These are phyloP conservation scores for Taphrina deformans DNA, from an alignment of 1,139 yeast genomes.

Conservation along the genomic window DNA sequence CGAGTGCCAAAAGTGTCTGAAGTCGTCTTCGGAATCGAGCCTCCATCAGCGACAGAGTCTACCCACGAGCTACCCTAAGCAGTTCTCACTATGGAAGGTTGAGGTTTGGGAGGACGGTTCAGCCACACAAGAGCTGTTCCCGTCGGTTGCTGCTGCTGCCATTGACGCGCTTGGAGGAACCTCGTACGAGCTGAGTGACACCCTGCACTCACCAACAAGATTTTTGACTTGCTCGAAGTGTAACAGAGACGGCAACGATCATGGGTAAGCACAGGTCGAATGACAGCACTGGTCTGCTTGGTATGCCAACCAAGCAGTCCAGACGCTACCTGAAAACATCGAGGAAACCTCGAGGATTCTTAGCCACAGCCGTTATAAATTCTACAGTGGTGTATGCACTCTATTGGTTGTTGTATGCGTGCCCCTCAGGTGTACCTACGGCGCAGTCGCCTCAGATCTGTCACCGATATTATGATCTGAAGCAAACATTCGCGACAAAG, in stretches of 20 bases:
- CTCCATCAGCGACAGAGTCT: no score
- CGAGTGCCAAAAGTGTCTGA: no score
- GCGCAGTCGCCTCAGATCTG: slow-evolving; percentile 20
- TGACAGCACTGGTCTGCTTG: slow-evolving; percentile 22
- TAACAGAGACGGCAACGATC: not conserved
- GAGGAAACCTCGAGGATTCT: slow-evolving; percentile 11
- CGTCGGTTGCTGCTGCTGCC: not conserved
- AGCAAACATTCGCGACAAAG: slow-evolving; percentile 9
- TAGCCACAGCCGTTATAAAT: slow-evolving; percentile 12
- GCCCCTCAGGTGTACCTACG: slow-evolving; percentile 24
- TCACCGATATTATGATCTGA: slow-evolving; percentile 17
- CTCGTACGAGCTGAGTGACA: not conserved
- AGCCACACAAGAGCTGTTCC: not conserved
- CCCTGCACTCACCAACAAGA: not conserved
- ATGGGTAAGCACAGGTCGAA: slow-evolving; percentile 22
- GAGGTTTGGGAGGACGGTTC: not conserved
- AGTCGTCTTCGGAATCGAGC: no score
- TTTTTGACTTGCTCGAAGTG: not conserved
- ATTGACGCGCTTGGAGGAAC: not conserved
- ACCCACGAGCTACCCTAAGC: not conserved
- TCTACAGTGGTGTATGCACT: slow-evolving; percentile 27
- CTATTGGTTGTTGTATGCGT: slow-evolving; percentile 28
- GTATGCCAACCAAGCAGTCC: slow-evolving; percentile 19
- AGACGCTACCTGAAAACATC: not conserved
- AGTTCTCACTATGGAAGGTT: not conserved